Conservation (phyloP, 192 early-diverging fungal species). For the Cetraspora pellucida region DNA sequence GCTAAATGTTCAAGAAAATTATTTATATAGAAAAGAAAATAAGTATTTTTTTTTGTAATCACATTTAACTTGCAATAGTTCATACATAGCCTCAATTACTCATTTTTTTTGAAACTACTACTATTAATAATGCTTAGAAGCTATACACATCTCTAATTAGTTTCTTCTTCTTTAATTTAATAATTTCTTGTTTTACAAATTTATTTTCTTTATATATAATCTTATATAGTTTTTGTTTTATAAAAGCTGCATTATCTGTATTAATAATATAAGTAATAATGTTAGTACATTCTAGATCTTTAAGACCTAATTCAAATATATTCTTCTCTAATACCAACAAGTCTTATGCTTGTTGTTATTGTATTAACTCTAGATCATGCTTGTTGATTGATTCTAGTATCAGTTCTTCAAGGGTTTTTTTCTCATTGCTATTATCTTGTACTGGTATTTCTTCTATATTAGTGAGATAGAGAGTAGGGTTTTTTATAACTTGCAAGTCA, state of each 20-base stretch:
- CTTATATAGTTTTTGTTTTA: background rate
- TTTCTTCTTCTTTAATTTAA: background rate
- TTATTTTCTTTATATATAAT: background rate
- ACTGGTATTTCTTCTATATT: too few relatives aligned
- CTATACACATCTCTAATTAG: background rate
- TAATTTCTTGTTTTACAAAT: background rate
- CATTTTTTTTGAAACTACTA: constrained; percentile 46
- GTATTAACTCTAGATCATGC: too few relatives aligned
- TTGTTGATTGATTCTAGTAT: too few relatives aligned
- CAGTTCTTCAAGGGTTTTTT: too few relatives aligned
- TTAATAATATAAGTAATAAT: background rate
- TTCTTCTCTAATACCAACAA: background rate
- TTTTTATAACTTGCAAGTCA: too few relatives aligned
- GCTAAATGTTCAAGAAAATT: constrained; percentile 35
- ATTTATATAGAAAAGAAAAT: constrained; percentile 45
- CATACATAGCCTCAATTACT: constrained; percentile 36
- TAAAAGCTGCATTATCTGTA: background rate
- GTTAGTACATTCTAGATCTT: background rate
- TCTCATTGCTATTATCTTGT: too few relatives aligned
- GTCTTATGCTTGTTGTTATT: too few relatives aligned
- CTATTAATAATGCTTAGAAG: constrained; percentile 33
- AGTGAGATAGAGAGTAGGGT: too few relatives aligned
- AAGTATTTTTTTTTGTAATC: constrained; percentile 40
- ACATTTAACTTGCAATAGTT: constrained; percentile 51
- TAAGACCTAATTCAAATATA: background rate